Base-by-base conservation (phyloP, 768 basidiomycete species). In the Sarcodon aspratus region DNA sequence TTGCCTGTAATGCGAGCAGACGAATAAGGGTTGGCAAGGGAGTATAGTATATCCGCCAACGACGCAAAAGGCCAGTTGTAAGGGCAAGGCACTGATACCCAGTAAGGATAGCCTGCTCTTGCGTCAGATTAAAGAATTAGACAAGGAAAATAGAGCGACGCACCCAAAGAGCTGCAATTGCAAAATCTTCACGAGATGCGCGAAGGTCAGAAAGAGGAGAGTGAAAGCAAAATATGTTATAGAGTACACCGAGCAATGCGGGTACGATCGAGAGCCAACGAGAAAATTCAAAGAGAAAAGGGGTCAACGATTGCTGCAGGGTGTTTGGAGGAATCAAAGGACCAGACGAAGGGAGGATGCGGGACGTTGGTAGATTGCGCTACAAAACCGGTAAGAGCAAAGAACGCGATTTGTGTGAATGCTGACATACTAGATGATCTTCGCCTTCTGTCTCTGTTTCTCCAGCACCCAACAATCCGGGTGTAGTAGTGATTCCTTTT, bases 31-130 rank as follows among this genome's bases (percentile, higher is more conserved):
- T 90, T 4, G 94, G 78, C 27, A 89, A 69, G 0, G 90, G 83
- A 0, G 88, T 76, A 62, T 98, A 98, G 67, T 96, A 95, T 0
- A 86, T 73, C 17, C 82, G 74, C 95, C 95, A 98, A 44, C 95
- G 81, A 32, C 79, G 78, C 21, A 94, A 75, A 0, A 98, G 79
- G 9, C 95, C 94, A 0, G 92, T 87, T 0, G 94, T 89, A 11
- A 98, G 73, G 38, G 72, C 69, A 53, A 94, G 82, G 54, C 91
- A 95, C 63, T 95, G 93, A 61, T 86, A 82, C 17, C 86, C 94
- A 11, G 93, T 95, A 6, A 93, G 69, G 18, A 89, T 66, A 1
- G 88, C 77, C 90, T 91, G 54, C 15, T n/a, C 12, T 21, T 15
- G 33, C 49, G 42, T 36, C 37, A 49, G 8, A 33, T 34, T 18